Conservation (phyloP, 495 filamentous ascomycete genomes). For the Penicillium roqueforti region DNA sequence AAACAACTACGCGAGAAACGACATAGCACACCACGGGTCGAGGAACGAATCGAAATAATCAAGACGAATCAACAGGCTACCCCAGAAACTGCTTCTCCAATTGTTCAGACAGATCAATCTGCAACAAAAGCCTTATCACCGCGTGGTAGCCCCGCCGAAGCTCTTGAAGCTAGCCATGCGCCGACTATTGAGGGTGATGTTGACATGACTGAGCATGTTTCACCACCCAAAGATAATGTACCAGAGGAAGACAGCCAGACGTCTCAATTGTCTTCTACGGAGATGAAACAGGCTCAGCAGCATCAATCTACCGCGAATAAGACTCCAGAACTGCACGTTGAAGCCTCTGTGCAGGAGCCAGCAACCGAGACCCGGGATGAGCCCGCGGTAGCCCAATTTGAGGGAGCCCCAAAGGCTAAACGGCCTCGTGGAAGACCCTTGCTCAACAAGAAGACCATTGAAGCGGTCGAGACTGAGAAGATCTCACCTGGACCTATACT, state of each 20-base stretch:
- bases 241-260: neutral
- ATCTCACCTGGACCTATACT: neutral
- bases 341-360: neutral
- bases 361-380: neutral
- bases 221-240: neutral
- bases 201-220: neutral
- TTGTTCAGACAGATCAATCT: neutral
- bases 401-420: slow-evolving; percentile 6
- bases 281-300: neutral
- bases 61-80: neutral
- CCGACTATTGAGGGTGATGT: neutral
- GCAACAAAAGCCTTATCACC: neutral
- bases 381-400: neutral
- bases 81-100: neutral
- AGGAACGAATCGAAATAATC: neutral
- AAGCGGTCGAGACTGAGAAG: neutral
- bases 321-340: neutral
- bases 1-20: slow-evolving; percentile 11
- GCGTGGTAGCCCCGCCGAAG: neutral
- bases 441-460: neutral
- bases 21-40: slow-evolving; percentile 9
- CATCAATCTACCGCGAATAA: neutral
- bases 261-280: neutral
- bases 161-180: neutral
- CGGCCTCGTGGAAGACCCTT: slow-evolving; percentile 13